phyloP scores from a whole-genome alignment of 345 rosid genomes.

The Mercurialis annua region DNA sequence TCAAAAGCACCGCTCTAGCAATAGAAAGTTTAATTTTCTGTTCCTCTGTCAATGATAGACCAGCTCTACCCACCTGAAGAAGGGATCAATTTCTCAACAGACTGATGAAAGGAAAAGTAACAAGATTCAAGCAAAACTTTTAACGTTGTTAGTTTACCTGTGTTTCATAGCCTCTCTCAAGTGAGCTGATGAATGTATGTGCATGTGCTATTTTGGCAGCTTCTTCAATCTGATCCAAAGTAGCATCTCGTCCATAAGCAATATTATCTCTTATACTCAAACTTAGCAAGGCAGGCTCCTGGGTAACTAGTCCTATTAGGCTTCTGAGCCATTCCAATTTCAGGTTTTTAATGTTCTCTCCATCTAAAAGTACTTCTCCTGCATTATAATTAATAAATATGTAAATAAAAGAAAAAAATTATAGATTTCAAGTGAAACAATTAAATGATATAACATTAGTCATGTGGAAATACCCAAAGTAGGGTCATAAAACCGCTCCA shows the following conservation, averaged over 20 bases:
- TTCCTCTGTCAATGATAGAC: constrained; percentile 81
- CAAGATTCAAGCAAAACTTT: constrained; percentile 9
- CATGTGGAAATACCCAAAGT: constrained; percentile 64
- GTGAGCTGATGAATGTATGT: constrained; percentile 87
- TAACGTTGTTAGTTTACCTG: constrained; percentile 44
- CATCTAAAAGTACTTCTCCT: constrained; percentile 99
- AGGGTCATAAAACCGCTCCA: constrained; percentile 99
- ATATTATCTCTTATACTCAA: constrained; percentile 86
- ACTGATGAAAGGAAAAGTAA: constrained; percentile 3
- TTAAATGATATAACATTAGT: background rate
- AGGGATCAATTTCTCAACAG: constrained; percentile 14
- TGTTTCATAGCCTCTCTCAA: constrained; percentile 85
- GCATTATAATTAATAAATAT: constrained; percentile 27
- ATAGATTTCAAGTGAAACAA: constrained; percentile 13
- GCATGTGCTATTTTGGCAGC: constrained; percentile 96
- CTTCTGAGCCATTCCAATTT: constrained; percentile 90
- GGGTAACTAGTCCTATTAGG: constrained; percentile 96
- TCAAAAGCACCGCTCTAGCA: constrained; percentile 95
- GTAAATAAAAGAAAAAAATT: constrained; percentile 9
- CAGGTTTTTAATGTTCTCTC: constrained; percentile 88
- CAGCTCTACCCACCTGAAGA: constrained; percentile 88
- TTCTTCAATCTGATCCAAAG: constrained; percentile 84
- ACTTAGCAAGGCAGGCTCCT: constrained; percentile 94
- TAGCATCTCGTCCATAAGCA: constrained; percentile 82
- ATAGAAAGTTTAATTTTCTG: constrained; percentile 91